A percentile compares a stretch with the other conserved stretches of the same genome.
Conservation (phyloP, 2,329 filamentous ascomycete genomes). For the Cladophialophora exuberans region DNA sequence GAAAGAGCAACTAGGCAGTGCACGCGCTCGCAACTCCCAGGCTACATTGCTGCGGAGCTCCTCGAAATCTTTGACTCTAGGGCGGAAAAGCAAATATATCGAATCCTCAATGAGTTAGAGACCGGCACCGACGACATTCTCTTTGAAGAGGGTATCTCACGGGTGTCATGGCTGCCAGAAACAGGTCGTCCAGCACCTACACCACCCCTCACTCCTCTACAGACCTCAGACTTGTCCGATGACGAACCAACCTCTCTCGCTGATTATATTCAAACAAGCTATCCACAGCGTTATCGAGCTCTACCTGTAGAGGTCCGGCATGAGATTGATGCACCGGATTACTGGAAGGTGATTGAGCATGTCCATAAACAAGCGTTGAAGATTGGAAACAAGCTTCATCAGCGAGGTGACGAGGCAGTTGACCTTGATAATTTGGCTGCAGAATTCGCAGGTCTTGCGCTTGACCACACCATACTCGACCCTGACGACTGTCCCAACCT, state of each 20-base stretch:
- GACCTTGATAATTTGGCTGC: slow-evolving; percentile 5
- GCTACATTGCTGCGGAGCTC: slow-evolving; percentile 15
- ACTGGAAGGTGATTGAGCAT: slow-evolving; percentile 21
- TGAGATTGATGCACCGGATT: slow-evolving; percentile 17
- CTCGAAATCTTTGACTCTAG: slow-evolving; percentile 18
- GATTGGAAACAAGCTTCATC: slow-evolving; percentile 2
- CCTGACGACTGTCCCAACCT: slow-evolving; percentile 5
- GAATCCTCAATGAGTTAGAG: slow-evolving; percentile 24
- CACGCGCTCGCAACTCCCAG: slow-evolving; percentile 21
- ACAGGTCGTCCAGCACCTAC: slow-evolving; percentile 19
- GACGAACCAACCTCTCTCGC: slow-evolving; percentile 1
- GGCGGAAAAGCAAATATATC: slow-evolving; percentile 26
- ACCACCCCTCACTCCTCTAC: not conserved
- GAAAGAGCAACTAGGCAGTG: slow-evolving; percentile 7
- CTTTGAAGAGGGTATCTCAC: slow-evolving; percentile 21
- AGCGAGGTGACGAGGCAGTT: not conserved
- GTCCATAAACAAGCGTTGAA: slow-evolving; percentile 13
- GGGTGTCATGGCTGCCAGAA: slow-evolving; percentile 21
- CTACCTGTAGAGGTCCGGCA: slow-evolving; percentile 12
- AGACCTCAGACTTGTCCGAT: slow-evolving; percentile 11
- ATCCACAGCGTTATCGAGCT: slow-evolving; percentile 8
- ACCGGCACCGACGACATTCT: slow-evolving; percentile 25
- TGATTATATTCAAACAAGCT: not conserved
- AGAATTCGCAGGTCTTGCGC: slow-evolving; percentile 4
- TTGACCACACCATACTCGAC: slow-evolving; percentile 7